Conservation (phyloP, 805 yeast species). For the Sugiyamaella valdiviana region DNA sequence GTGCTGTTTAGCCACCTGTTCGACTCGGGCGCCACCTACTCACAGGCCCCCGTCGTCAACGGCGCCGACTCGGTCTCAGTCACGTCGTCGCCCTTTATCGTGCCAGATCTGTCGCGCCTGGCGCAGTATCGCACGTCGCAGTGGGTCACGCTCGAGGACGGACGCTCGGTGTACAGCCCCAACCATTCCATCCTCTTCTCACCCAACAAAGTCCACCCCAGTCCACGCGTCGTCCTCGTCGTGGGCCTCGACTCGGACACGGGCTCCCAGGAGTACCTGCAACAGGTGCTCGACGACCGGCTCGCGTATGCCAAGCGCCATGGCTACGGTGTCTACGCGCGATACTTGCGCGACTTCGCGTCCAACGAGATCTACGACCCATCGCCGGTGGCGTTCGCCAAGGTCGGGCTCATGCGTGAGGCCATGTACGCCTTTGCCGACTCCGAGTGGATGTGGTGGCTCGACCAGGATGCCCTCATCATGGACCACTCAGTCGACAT, state of each 20-base stretch:
- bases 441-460: constrained; percentile 83
- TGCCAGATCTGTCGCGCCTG: constrained; percentile 23
- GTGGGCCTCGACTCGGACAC: constrained; percentile 71
- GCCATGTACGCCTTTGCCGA: constrained; percentile 90
- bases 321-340: constrained; percentile 72
- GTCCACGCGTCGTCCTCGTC: constrained; percentile 52
- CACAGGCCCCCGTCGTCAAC: constrained; percentile 5
- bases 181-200: constrained; percentile 20
- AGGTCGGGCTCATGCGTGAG: constrained; percentile 60
- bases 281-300: constrained; percentile 74
- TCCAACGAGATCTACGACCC: constrained; percentile 50
- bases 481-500: constrained; percentile 64
- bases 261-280: constrained; percentile 50
- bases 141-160: constrained; percentile 21
- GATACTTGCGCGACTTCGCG: constrained; percentile 77
- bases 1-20: not conserved
- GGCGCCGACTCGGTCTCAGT: constrained; percentile 14
- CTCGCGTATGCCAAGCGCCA: constrained; percentile 81
- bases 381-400: constrained; percentile 67
- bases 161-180: constrained; percentile 17
- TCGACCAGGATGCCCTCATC: constrained; percentile 68
- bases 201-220: constrained; percentile 7
- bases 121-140: constrained; percentile 26
- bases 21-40: not conserved
- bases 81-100: constrained; percentile 16